Percentiles rank a stretch among this genome's conserved stretches.
These are phyloP conservation scores for Pholiota microspora DNA, from an alignment of 768 basidiomycete genomes.

Conservation along the genomic window DNA sequence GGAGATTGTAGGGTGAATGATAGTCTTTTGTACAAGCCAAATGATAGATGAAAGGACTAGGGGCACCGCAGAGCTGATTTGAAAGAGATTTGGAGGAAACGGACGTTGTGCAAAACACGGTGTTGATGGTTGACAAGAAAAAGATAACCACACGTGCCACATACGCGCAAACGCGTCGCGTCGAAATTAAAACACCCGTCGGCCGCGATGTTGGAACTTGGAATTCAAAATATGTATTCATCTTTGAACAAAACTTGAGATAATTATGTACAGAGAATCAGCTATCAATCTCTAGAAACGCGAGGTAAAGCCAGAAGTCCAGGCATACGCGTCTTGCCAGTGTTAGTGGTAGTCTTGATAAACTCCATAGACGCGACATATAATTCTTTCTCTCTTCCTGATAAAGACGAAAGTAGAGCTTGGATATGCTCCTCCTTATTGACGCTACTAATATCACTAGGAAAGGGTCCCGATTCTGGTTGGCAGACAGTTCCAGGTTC, in stretches of 20 bases:
- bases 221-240: too few species aligned
- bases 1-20: too few species aligned
- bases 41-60: too few species aligned
- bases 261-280: too few species aligned
- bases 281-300: not conserved
- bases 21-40: too few species aligned
- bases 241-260: too few species aligned
- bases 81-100: not conserved
- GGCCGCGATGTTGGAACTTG: too few species aligned
- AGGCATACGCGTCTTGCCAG: not conserved
- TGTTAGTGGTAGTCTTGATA: not conserved
- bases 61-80: too few species aligned
- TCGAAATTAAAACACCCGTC: not conserved
- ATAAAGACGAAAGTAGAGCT: not conserved
- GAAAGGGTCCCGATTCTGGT: slow-evolving; percentile 10
- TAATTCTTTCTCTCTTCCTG: not conserved
- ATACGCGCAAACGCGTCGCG: not conserved
- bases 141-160: not conserved
- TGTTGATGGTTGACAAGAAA: not conserved
- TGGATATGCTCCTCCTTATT: not conserved
- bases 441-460: not conserved
- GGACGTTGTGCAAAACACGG: not conserved
- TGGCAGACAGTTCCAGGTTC: slow-evolving; percentile 38
- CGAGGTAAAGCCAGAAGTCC: not conserved
- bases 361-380: not conserved